These are phyloP conservation scores for Sporisorium scitamineum DNA, from an alignment of 1,284 basidiomycete genomes.

Conservation along the genomic window DNA sequence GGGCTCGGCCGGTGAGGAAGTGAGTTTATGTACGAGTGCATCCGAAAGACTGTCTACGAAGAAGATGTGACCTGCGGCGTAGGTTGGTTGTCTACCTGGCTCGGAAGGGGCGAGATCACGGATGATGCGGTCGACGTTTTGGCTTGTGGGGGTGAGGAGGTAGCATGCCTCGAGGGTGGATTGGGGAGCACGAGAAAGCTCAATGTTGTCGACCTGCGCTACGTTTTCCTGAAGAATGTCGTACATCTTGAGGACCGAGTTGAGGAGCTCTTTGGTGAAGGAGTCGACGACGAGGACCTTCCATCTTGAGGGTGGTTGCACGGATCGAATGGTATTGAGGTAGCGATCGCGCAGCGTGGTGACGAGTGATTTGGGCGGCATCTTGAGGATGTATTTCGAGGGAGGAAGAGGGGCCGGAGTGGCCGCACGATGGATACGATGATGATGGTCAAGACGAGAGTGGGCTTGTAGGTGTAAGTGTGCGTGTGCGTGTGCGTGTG, in stretches of 20 bases:
- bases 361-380: conserved; percentile 55
- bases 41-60: conserved; percentile 84
- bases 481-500: neutral
- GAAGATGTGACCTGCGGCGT: conserved; percentile 90
- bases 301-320: conserved; percentile 74
- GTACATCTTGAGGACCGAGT: conserved; percentile 87
- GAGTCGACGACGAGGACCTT: conserved; percentile 97
- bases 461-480: neutral
- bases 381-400: conserved; percentile 7
- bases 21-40: conserved; percentile 61
- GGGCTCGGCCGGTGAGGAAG: conserved; percentile 63
- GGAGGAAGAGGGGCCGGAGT: neutral
- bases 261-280: conserved; percentile 84
- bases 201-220: conserved; percentile 66
- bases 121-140: conserved; percentile 92
- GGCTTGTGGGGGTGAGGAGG: conserved; percentile 90
- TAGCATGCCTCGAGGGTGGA: conserved; percentile 73
- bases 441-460: neutral
- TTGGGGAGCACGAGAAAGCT: conserved; percentile 56
- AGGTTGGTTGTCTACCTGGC: conserved; percentile 73
- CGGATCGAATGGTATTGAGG: conserved; percentile 63
- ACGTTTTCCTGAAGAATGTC: conserved; percentile 67
- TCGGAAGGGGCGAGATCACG: conserved; percentile 57
- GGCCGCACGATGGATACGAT: neutral
- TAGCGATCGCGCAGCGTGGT: conserved; percentile 56